Percentiles rank a stretch among this genome's conserved stretches.
These are phyloP conservation scores for Pythium oligandrum DNA, from an alignment of 352 stramenopile species.

Conservation along the genomic window DNA sequence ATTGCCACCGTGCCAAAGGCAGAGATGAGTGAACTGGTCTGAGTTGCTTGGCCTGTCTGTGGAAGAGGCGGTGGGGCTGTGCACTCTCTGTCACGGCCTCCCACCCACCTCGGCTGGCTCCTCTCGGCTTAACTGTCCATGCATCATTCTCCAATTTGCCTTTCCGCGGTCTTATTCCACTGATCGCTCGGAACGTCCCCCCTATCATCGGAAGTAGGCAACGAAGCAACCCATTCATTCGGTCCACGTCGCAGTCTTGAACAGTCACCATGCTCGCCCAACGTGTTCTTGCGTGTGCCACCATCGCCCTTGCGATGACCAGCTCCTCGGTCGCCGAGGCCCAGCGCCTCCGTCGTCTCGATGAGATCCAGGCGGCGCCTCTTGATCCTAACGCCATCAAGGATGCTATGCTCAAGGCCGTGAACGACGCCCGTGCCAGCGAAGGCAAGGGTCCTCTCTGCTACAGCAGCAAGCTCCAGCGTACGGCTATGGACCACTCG, in stretches of 20 bases:
- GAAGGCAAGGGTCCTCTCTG: slow-evolving; percentile 34
- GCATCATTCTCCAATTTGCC: slow-evolving; percentile 11
- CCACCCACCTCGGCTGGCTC: not conserved
- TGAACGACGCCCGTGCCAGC: slow-evolving; percentile 50
- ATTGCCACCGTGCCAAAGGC: too few relatives aligned
- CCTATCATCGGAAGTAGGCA: not conserved
- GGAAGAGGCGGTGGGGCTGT: too few relatives aligned
- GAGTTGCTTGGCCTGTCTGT: too few relatives aligned
- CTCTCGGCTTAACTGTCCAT: not conserved
- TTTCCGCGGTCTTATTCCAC: not conserved
- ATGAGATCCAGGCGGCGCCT: not conserved
- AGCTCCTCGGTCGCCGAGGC: slow-evolving; percentile 3
- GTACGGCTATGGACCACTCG: slow-evolving; percentile 25
- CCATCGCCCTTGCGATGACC: slow-evolving; percentile 7
- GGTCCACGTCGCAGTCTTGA: not conserved
- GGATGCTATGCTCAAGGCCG: slow-evolving; percentile 35
- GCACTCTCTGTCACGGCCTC: not conserved
- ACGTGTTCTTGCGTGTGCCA: slow-evolving; percentile 8
- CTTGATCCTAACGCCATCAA: slow-evolving; percentile 9
- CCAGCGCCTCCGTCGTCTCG: slow-evolving; percentile 10
- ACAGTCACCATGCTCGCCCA: slow-evolving; percentile 12
- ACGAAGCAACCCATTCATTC: not conserved
- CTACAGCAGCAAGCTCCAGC: slow-evolving; percentile 32
- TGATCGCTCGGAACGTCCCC: not conserved
- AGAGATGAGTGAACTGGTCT: too few relatives aligned